Percentiles rank a stretch among this genome's conserved stretches.
These are phyloP conservation scores for Alternaria novae-zelandiae DNA, from an alignment of 2,329 filamentous ascomycete genomes.

Conservation along the genomic window DNA sequence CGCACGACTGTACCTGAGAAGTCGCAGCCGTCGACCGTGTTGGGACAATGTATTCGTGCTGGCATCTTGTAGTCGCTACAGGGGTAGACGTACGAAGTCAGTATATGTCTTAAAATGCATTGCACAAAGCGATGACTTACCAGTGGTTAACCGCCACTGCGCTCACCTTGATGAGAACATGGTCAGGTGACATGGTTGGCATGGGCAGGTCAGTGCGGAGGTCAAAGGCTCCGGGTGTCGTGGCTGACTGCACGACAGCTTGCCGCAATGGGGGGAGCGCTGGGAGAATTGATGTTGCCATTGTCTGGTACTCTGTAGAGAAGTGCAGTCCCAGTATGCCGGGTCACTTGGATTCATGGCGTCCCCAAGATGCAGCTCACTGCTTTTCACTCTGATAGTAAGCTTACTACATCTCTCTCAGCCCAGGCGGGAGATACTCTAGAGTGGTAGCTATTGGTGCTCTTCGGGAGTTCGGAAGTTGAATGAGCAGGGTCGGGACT, in stretches of 20 bases:
- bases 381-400: not conserved
- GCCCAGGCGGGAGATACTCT: not conserved
- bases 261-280: not conserved
- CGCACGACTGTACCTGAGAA: not conserved
- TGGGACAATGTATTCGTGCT: not conserved
- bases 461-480: not conserved
- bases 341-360: not conserved
- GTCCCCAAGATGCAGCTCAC: not conserved
- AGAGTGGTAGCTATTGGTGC: not conserved
- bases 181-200: not conserved
- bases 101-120: not conserved
- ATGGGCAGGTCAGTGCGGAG: not conserved
- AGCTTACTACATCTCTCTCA: not conserved
- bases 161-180: not conserved
- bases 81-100: not conserved
- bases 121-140: not conserved
- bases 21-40: not conserved
- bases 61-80: not conserved
- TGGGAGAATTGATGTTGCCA: not conserved
- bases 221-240: not conserved
- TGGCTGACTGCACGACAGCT: not conserved
- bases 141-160: not conserved
- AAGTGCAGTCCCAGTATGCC: not conserved
- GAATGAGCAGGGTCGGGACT: not conserved
- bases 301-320: not conserved